Evolutionary conservation across 768 basidiomycete species (phyloP).

Genomic region (Clavulina sp.): DNA sequence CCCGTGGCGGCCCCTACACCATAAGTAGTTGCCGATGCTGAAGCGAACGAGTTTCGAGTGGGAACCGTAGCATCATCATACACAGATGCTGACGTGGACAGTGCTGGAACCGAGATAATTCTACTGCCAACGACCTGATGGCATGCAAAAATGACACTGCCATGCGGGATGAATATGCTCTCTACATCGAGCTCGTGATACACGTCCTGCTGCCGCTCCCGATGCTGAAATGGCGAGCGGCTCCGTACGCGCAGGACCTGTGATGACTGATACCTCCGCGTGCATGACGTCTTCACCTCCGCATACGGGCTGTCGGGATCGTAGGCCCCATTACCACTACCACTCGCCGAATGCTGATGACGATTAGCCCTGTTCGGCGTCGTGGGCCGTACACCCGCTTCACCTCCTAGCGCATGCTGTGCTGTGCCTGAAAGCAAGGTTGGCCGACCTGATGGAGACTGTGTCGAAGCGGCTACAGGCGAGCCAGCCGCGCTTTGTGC

Average conservation of each 20-base stretch:
- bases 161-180: constrained; percentile 83
- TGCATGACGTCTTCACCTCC: constrained; percentile 73
- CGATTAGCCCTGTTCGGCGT: background rate
- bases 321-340: background rate
- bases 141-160: constrained; percentile 29
- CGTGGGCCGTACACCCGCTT: background rate
- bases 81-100: background rate
- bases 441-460: too few species aligned
- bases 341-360: background rate
- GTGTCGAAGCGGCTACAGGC: too few species aligned
- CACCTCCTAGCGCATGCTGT: background rate
- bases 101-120: background rate
- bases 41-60: background rate
- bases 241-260: constrained; percentile 32
- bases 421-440: too few species aligned
- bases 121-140: constrained; percentile 17
- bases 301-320: background rate
- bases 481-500: background rate
- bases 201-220: too few species aligned
- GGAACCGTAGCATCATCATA: background rate
- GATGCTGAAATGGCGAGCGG: background rate
- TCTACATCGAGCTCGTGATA: constrained; percentile 62
- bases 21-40: background rate
- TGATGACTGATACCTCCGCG: constrained; percentile 60
- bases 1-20: too few species aligned